Base-by-base conservation (phyloP, 345 rosid species). In the Carallia brachiata region DNA sequence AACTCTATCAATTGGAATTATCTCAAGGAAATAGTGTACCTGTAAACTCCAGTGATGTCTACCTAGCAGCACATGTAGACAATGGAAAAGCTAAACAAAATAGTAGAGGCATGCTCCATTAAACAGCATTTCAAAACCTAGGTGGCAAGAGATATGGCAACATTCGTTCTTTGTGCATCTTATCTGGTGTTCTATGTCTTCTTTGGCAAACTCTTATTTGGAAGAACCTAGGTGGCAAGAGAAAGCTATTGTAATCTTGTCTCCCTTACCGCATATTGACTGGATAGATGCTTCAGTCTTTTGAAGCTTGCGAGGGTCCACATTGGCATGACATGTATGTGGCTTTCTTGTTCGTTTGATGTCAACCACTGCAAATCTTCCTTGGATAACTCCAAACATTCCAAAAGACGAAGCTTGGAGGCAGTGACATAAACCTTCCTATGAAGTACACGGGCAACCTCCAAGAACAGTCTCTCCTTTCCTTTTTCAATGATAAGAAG, bases 261-360 rank as follows among this genome's bases (percentile, higher is more conserved):
- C 56, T 52, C 64, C 57, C 89, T 88, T 75, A 94, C 97, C 84
- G 70, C 79, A 84, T 91, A 91, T 70, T 87, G 92, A 78, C 82
- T 91, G 54, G 91, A 74, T 66, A 87, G 66, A 73, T 90, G 90
- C 77, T 92, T 92, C 73, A 94, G 74, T 76, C 97, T 84, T 82
- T 94, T 90, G 85, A 94, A 88, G 86, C 95, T 95, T 18, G 99
- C 97, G 54, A 94, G 93, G 1, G 89, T 90, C 99, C 99, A 94
- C 90, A 95, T 82, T 8, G 99, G 97, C 44, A 95, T 93, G 67
- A 95, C 88, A 71, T 92, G 99, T 36, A 95, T 89, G 65, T 92
- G 88, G 84, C 99, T 95, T 70, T 92, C 97, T 40, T 73, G 83
- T 83, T 90, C 96, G 52, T 90, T 90, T 67, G 75, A 44, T 23